These are phyloP conservation scores for Carallia pectinifolia DNA, from an alignment of 345 rosid genomes.

Conservation along the genomic window DNA sequence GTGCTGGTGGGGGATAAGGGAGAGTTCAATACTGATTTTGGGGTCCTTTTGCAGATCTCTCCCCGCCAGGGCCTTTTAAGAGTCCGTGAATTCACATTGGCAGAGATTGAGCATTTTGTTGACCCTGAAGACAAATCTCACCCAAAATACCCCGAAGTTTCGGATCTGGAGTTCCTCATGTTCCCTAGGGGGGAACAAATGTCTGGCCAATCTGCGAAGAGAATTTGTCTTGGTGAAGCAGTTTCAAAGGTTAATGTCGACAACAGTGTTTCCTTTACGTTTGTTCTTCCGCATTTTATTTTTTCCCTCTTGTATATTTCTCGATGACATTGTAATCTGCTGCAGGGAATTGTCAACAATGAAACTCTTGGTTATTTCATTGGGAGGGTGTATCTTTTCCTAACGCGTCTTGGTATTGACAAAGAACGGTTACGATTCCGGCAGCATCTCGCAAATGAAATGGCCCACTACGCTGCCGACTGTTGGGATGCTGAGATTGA, in stretches of 20 bases:
- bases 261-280: not conserved
- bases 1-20: not conserved
- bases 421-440: slow-evolving; percentile 76
- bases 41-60: slow-evolving; percentile 53
- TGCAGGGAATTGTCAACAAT: slow-evolving; percentile 86
- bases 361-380: slow-evolving; percentile 94
- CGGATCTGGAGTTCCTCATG: slow-evolving; percentile 72
- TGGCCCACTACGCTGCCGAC: slow-evolving; percentile 99
- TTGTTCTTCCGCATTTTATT: not conserved
- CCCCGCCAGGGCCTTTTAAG: slow-evolving; percentile 97
- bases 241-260: slow-evolving; percentile 60
- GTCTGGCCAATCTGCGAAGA: slow-evolving; percentile 79
- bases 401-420: slow-evolving; percentile 76
- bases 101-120: slow-evolving; percentile 96
- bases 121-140: slow-evolving; percentile 97
- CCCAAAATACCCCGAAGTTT: slow-evolving; percentile 70
- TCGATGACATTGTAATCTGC: slow-evolving; percentile 10
- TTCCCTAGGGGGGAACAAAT: slow-evolving; percentile 86
- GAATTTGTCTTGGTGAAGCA: slow-evolving; percentile 61
- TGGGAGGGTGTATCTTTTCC: slow-evolving; percentile 91
- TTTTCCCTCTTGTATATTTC: not conserved
- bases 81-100: slow-evolving; percentile 92
- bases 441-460: slow-evolving; percentile 96
- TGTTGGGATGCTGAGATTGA: slow-evolving; percentile 99
- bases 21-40: not conserved